phyloP scores from a whole-genome alignment of 495 filamentous ascomycete species.

The Margaritispora aquatica region DNA sequence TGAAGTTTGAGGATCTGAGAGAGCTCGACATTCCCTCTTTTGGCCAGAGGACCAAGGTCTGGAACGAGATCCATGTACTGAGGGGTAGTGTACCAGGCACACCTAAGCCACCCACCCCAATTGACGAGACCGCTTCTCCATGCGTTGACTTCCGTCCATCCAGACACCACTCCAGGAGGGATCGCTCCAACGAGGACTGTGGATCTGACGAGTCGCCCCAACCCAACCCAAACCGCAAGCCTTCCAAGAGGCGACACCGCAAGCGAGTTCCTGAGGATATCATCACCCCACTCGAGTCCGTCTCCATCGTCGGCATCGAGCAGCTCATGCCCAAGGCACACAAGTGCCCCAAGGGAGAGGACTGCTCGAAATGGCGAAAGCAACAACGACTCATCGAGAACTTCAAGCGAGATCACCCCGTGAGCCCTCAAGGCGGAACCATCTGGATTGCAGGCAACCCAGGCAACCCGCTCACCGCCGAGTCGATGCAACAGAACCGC shows the following conservation, averaged over 20 bases:
- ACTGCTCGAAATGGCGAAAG: constrained; percentile 73
- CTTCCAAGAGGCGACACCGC: constrained; percentile 37
- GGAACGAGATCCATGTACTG: constrained; percentile 74
- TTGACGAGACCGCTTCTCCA: constrained; percentile 38
- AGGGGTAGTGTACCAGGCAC: constrained; percentile 53
- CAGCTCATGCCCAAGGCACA: constrained; percentile 80
- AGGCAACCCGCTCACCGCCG: constrained; percentile 60
- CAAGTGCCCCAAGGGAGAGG: constrained; percentile 83
- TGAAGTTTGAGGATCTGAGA: constrained; percentile 91
- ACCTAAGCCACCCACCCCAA: constrained; percentile 47
- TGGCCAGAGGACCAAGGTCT: constrained; percentile 78
- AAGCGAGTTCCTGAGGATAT: constrained; percentile 51
- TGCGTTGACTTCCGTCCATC: constrained; percentile 17
- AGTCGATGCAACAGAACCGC: constrained; percentile 31
- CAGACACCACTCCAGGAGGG: constrained; percentile 14
- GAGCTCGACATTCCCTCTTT: constrained; percentile 92
- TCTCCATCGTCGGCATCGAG: constrained; percentile 89
- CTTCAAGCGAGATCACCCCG: constrained; percentile 63
- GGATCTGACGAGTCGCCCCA: constrained; percentile 31
- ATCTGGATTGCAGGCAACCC: constrained; percentile 64
- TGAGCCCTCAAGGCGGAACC: constrained; percentile 49
- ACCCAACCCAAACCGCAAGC: constrained; percentile 31
- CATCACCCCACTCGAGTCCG: constrained; percentile 70
- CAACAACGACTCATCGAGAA: constrained; percentile 62
- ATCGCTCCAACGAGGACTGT: constrained; percentile 18